These are phyloP conservation scores for Penstemon newberryi DNA, from an alignment of 257 asterid genomes.

Conservation along the genomic window DNA sequence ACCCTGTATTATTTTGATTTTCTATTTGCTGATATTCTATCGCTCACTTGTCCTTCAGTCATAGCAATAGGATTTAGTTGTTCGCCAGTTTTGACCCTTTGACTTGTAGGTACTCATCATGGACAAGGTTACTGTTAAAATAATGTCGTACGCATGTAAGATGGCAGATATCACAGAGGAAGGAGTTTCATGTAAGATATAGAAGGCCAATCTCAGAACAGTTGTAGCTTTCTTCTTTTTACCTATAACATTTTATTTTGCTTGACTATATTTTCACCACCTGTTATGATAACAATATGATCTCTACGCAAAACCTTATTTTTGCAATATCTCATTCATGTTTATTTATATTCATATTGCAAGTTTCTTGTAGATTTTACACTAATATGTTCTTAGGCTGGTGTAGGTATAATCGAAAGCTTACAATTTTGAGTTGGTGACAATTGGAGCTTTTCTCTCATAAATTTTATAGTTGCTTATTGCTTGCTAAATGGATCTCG, in stretches of 20 bases:
- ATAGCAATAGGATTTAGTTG: constrained; percentile 10
- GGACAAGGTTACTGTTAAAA: constrained; percentile 94
- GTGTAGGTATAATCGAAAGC: not conserved
- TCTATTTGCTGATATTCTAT: constrained; percentile 23
- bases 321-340: not conserved
- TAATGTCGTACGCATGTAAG: constrained; percentile 94
- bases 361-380: constrained; percentile 16
- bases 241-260: constrained; percentile 9
- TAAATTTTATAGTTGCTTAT: constrained; percentile 4
- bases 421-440: not conserved
- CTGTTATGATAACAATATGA: constrained; percentile 17
- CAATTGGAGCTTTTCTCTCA: constrained; percentile 16
- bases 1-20: not conserved
- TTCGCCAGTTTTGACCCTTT: constrained; percentile 32
- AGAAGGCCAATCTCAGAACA: constrained; percentile 53
- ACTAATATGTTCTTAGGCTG: constrained; percentile 13
- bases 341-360: constrained; percentile 25
- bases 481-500: not conserved
- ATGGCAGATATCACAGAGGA: constrained; percentile 98
- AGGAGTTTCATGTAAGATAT: constrained; percentile 99
- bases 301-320: not conserved
- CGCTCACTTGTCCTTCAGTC: not conserved
- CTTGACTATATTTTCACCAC: constrained; percentile 21
- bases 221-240: constrained; percentile 33
- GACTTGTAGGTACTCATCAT: constrained; percentile 84